These are phyloP conservation scores for Phyllosticta ampelicida DNA, from an alignment of 2,329 filamentous ascomycete species.

Conservation along the genomic window DNA sequence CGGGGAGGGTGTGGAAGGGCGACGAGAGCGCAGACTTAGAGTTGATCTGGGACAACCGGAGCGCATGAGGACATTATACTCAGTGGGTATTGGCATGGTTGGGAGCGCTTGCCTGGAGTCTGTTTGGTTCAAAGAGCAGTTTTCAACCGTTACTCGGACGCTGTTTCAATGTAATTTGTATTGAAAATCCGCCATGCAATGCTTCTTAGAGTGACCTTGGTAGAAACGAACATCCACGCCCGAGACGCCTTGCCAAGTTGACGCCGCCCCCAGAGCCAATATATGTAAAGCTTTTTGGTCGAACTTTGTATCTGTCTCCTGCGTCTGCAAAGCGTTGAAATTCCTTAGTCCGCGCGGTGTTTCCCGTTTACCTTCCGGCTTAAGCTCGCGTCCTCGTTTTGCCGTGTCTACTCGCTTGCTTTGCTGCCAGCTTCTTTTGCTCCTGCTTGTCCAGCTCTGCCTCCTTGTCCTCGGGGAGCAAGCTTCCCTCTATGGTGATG, in stretches of 20 bases:
- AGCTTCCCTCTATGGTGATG: constrained; percentile 78
- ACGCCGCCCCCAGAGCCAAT: background rate
- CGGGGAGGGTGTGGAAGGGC: constrained; percentile 24
- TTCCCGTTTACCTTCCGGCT: background rate
- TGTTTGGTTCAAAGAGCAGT: background rate
- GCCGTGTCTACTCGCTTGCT: background rate
- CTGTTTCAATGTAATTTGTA: background rate
- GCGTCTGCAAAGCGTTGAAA: background rate
- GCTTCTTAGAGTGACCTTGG: background rate
- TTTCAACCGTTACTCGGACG: background rate
- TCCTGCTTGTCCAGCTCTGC: constrained; percentile 22
- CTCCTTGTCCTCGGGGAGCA: constrained; percentile 62
- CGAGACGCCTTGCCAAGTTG: background rate
- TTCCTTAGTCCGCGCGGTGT: background rate
- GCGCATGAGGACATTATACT: constrained; percentile 14
- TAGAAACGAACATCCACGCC: background rate
- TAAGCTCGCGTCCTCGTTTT: background rate
- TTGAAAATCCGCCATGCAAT: background rate
- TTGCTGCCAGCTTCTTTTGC: constrained; percentile 7
- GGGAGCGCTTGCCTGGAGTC: background rate
- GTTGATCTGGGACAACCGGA: constrained; percentile 23
- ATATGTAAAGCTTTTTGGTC: background rate
- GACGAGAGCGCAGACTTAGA: constrained; percentile 22
- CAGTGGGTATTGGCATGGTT: background rate
- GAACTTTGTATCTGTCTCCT: no score